Evolutionary conservation across 73 alveolate genomes (phyloP).

Genomic region (Effrenium voratum): DNA sequence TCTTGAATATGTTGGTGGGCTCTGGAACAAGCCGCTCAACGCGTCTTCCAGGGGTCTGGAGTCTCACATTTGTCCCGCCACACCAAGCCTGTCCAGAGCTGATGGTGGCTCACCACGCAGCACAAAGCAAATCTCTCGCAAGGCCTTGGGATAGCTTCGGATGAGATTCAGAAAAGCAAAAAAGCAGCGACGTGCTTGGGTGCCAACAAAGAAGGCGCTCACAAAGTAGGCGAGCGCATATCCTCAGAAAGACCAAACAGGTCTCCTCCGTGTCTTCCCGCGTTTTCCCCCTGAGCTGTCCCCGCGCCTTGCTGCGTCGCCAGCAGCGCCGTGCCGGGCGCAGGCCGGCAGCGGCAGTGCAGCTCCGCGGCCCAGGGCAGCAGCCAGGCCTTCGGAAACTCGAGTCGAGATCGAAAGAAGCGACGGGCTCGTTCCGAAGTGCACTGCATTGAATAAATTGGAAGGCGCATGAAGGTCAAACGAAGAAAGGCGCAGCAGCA

Average conservation of each 20-base stretch:
- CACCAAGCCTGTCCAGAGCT: slow-evolving; percentile 54
- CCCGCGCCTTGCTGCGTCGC: slow-evolving; percentile 48
- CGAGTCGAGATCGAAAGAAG: too few relatives aligned
- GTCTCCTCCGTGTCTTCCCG: neutral
- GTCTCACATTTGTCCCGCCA: too few relatives aligned
- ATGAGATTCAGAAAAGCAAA: neutral
- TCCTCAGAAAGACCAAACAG: neutral
- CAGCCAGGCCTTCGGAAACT: slow-evolving; percentile 81
- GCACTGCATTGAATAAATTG: too few relatives aligned
- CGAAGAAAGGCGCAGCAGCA: too few relatives aligned
- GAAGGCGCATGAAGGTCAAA: too few relatives aligned
- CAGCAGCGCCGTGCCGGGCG: slow-evolving; percentile 9
- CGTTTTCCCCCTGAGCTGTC: neutral
- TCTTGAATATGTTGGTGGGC: neutral
- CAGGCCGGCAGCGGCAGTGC: slow-evolving; percentile 58
- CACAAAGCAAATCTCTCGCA: slow-evolving; percentile 45
- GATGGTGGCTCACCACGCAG: slow-evolving; percentile 87
- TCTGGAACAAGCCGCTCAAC: too few relatives aligned
- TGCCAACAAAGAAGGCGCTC: slow-evolving; percentile 35
- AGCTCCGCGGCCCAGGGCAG: slow-evolving; percentile 85
- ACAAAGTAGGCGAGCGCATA: slow-evolving; percentile 53
- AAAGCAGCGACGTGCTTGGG: neutral
- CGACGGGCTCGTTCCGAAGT: too few relatives aligned
- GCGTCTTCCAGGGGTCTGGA: neutral
- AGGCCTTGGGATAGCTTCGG: slow-evolving; percentile 14